These are phyloP conservation scores for Pleurotus sapidus DNA, from an alignment of 768 basidiomycete genomes.

Conservation along the genomic window DNA sequence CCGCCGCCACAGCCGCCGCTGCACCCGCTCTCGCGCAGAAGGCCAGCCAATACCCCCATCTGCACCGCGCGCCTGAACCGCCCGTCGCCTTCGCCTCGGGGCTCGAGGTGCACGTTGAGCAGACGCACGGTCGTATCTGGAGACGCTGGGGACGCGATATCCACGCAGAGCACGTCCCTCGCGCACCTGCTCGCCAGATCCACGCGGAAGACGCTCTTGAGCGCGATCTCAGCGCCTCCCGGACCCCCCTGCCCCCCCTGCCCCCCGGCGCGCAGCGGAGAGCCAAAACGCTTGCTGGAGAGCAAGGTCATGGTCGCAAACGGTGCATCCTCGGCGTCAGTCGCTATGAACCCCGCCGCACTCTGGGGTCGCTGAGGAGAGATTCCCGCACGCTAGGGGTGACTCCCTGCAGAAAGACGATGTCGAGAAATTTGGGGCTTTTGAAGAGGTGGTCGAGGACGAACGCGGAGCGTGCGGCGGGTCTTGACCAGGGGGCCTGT, in stretches of 20 bases:
- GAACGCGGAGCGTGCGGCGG: constrained; percentile 29
- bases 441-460: constrained; percentile 31
- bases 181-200: constrained; percentile 31
- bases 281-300: constrained; percentile 27
- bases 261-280: constrained; percentile 15
- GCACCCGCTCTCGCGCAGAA: constrained; percentile 39
- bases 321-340: constrained; percentile 35
- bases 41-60: constrained; percentile 27
- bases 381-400: constrained; percentile 23
- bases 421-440: constrained; percentile 27
- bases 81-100: constrained; percentile 21
- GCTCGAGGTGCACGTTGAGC: constrained; percentile 36
- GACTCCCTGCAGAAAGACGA: constrained; percentile 40
- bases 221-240: constrained; percentile 23
- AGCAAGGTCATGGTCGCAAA: constrained; percentile 37
- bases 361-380: constrained; percentile 29
- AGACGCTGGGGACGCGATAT: constrained; percentile 24
- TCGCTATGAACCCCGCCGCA: constrained; percentile 30
- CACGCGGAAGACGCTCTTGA: constrained; percentile 25
- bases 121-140: constrained; percentile 25
- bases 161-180: constrained; percentile 34
- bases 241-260: constrained; percentile 8
- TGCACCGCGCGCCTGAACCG: constrained; percentile 22
- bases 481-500: constrained; percentile 27
- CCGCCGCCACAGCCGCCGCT: constrained; percentile 36